Conservation (phyloP, 2,329 filamentous ascomycete genomes). For the Mycosphaerelloides madeirae region DNA sequence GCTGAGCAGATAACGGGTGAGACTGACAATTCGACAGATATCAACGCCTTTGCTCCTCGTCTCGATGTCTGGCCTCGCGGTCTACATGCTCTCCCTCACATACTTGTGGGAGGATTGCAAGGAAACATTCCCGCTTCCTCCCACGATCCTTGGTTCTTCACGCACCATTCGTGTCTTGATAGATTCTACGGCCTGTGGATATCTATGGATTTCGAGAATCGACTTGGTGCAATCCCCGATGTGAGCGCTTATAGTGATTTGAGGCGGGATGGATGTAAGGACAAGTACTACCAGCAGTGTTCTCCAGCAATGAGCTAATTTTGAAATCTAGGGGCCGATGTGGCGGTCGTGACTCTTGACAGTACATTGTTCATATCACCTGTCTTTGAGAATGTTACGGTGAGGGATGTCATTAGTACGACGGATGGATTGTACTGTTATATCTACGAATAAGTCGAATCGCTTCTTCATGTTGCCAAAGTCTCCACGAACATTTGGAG, state of each 20-base stretch:
- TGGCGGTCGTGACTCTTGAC: slow-evolving; percentile 5
- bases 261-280: background rate
- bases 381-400: slow-evolving; percentile 8
- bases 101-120: slow-evolving; percentile 1
- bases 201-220: background rate
- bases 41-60: slow-evolving; percentile 2
- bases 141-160: background rate
- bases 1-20: background rate
- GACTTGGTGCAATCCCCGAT: background rate
- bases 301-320: background rate
- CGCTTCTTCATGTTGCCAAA: too few relatives aligned
- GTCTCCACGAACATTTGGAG: too few relatives aligned
- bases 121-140: slow-evolving; percentile 1
- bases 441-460: slow-evolving; percentile 16
- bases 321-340: background rate
- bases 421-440: slow-evolving; percentile 13
- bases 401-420: slow-evolving; percentile 13
- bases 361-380: slow-evolving; percentile 7
- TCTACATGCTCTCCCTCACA: slow-evolving; percentile 1
- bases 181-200: background rate
- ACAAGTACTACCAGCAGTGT: too few relatives aligned
- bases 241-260: background rate
- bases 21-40: slow-evolving; percentile 1
- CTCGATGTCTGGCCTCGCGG: slow-evolving; percentile 1
- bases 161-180: slow-evolving; percentile 1